These are phyloP conservation scores for Vachellia collinsii DNA, from an alignment of 306 rosid species.

Conservation along the genomic window DNA sequence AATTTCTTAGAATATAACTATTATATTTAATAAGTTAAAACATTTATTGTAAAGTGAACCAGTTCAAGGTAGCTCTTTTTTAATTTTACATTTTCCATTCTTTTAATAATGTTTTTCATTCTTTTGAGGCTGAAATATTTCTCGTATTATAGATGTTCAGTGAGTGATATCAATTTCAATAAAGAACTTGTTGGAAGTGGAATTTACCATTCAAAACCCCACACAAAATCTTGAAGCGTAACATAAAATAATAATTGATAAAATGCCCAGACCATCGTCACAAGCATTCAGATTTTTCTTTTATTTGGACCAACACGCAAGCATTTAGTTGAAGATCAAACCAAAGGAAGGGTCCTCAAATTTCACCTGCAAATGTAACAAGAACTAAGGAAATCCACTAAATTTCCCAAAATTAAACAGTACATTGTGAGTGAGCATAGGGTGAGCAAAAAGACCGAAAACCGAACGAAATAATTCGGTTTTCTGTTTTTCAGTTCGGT, in stretches of 20 bases:
- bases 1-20: no score
- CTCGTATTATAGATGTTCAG: not conserved
- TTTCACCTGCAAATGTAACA: not conserved
- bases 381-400: not conserved
- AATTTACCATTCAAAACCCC: not conserved
- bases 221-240: not conserved
- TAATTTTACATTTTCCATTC: not conserved
- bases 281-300: not conserved
- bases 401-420: not conserved
- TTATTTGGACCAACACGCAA: no score
- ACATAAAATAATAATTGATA: not conserved
- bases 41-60: no score
- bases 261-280: not conserved
- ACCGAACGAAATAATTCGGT: no score
- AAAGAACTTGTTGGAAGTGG: conserved; percentile 2
- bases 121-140: not conserved
- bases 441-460: no score
- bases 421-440: conserved; percentile 28
- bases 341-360: not conserved
- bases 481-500: no score
- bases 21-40: no score
- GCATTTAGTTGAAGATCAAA: not conserved
- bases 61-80: not conserved
- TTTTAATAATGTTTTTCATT: not conserved
- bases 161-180: not conserved